phyloP scores from a whole-genome alignment of 2,329 filamentous ascomycete genomes.

The Pseudohalonectria lignicola region DNA sequence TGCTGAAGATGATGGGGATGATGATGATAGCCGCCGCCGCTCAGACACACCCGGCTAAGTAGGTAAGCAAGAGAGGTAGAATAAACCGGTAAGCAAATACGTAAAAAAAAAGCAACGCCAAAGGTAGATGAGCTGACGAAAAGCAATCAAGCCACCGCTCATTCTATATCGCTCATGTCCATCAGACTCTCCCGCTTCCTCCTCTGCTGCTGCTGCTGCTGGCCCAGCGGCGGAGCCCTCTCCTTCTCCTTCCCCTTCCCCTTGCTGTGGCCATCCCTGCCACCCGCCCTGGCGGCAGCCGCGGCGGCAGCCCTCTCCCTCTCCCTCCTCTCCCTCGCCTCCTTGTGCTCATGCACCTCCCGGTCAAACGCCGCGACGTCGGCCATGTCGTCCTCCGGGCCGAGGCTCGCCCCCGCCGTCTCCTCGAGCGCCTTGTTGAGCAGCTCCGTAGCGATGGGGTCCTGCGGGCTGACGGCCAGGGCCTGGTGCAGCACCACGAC shows the following conservation, averaged over 20 bases:
- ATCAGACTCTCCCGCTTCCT: conserved; percentile 15
- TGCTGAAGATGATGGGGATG: no score
- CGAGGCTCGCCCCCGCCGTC: conserved; percentile 32
- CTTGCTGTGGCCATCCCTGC: conserved; percentile 13
- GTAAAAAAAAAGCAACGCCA: no score
- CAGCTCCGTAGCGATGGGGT: conserved; percentile 70
- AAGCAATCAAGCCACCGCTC: no score
- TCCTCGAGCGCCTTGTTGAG: conserved; percentile 61
- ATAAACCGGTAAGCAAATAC: no score
- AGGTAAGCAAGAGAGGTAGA: no score
- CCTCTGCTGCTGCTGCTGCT: conserved; percentile 12
- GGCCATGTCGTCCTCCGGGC: conserved; percentile 28
- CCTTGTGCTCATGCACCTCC: conserved; percentile 33
- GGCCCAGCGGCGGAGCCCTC: conserved; percentile 16
- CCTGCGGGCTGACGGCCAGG: conserved; percentile 66
- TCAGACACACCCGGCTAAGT: no score
- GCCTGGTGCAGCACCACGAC: conserved; percentile 77
- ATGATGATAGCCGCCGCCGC: background rate
- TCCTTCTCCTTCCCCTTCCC: conserved; percentile 35
- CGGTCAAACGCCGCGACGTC: conserved; percentile 38
- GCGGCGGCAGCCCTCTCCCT: conserved; percentile 18
- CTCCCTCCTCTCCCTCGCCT: conserved; percentile 32
- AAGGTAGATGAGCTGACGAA: no score
- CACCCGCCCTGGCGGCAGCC: conserved; percentile 5
- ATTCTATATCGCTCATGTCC: conserved; percentile 5